Base-by-base conservation (phyloP, 306 rosid genomes). In the Citrullus mucosospermus region DNA sequence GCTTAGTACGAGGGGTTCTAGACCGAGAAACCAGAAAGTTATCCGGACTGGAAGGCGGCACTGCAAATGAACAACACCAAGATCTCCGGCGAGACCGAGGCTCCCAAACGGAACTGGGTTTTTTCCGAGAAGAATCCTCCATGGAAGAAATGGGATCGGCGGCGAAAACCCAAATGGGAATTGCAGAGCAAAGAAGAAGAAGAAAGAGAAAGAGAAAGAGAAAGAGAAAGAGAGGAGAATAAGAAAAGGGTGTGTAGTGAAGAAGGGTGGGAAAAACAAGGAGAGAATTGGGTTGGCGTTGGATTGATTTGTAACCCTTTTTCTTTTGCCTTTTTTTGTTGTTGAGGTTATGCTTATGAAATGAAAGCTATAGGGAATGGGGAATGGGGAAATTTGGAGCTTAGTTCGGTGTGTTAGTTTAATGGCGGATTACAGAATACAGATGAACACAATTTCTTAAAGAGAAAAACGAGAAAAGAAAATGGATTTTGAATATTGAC, bases 11-110 rank as follows among this genome's bases (percentile, higher is more conserved):
- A 8, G 71, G 70, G 66, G 88, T 67, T 43, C 88, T 91, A 34
- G 89, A 62, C 43, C 60, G 84, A 54, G 74, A 63, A 59, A 77
- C 13, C 14, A 81, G 62, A 39, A 81, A 56, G 83, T 86, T 82
- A 34, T 91, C 97, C n/a, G 98, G 98, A 82, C 98, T 93, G 2
- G 91, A 80, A 8, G 98, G 98, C 0, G 98, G 98, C 3, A 84
- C 89, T 0, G 87, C 81, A 84, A 91, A 90, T 2, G 98, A 89
- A 85, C 98, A 93, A 50, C 98, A 93, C 98, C 97, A 93, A 39
- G 96, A 83, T 59, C 91, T 79, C 69, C 89, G 88, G 10, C 85
- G 93, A 46, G 68, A 8, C 39, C 72, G 41, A 25, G 61, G 44
- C 16, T 73, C 78, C 61, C 43, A 73, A 18, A 73, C 61, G 16